These are phyloP conservation scores for Dryadomyces quercus-mongolicae DNA, from an alignment of 2,329 filamentous ascomycete genomes.

Conservation along the genomic window DNA sequence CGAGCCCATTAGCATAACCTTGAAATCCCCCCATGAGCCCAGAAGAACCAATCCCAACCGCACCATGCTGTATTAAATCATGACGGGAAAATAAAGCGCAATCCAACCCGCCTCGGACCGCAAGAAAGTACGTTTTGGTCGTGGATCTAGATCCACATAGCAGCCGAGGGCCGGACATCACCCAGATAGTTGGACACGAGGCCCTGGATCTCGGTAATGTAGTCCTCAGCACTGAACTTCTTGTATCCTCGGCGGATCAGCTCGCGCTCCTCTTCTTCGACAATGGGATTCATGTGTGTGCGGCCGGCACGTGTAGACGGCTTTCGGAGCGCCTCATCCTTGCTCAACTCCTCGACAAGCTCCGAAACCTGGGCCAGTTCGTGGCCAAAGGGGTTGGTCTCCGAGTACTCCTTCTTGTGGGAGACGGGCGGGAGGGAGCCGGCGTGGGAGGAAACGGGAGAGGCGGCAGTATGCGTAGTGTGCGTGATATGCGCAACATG, in stretches of 20 bases:
- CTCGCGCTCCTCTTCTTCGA: constrained; percentile 63
- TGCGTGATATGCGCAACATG: too few relatives aligned
- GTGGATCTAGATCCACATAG: constrained; percentile 35
- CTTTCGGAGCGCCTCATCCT: constrained; percentile 24
- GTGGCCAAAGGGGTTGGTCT: constrained; percentile 66
- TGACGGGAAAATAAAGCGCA: background rate
- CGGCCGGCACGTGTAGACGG: background rate
- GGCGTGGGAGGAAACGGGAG: background rate
- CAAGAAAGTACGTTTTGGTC: background rate
- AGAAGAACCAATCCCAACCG: background rate
- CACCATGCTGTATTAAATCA: background rate
- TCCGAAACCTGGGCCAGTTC: constrained; percentile 90
- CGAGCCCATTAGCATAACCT: background rate
- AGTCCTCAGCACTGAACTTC: constrained; percentile 70
- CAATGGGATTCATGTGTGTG: constrained; percentile 16
- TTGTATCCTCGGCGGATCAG: constrained; percentile 58
- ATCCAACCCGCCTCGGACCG: background rate
- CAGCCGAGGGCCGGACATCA: constrained; percentile 19
- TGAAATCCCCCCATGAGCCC: background rate
- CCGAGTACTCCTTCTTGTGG: constrained; percentile 24
- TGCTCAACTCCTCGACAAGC: constrained; percentile 76
- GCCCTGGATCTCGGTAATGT: constrained; percentile 66
- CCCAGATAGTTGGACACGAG: constrained; percentile 52
- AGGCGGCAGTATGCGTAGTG: too few relatives aligned
- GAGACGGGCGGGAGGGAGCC: constrained; percentile 19